Conservation (phyloP, 139 green algal genomes). For the Chlorella sorokiniana region DNA sequence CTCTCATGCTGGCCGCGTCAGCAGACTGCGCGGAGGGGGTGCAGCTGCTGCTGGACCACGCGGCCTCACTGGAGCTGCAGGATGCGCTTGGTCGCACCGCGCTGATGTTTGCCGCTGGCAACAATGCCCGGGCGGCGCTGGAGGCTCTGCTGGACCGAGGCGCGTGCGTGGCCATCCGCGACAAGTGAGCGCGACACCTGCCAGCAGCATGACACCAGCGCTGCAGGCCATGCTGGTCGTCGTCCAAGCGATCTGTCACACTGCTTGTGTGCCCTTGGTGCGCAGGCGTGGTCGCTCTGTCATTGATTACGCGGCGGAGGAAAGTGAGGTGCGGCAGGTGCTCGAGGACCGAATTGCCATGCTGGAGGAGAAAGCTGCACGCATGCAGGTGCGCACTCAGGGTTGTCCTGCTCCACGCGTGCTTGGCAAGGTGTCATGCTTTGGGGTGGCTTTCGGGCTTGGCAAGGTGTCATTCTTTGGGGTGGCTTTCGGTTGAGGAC, state of each 20-base stretch:
- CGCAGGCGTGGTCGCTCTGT: conserved; percentile 47
- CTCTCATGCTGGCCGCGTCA: conserved; percentile 79
- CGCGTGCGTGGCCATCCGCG: conserved; percentile 38
- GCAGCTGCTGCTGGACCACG: conserved; percentile 63
- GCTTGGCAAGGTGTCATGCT: neutral
- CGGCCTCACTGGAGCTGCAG: conserved; percentile 76
- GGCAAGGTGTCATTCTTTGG: neutral
- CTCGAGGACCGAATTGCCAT: conserved; percentile 44
- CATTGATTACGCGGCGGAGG: conserved; percentile 67
- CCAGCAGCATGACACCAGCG: too few species aligned
- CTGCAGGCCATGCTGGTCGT: neutral
- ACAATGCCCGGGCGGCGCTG: conserved; percentile 48
- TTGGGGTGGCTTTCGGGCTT: neutral
- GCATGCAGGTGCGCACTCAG: neutral
- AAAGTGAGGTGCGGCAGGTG: conserved; percentile 37
- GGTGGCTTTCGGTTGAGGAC: neutral
- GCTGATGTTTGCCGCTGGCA: conserved; percentile 85
- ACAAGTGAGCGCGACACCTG: neutral
- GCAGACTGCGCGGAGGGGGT: conserved; percentile 58
- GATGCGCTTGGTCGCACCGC: conserved; percentile 74
- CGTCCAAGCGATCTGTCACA: neutral
- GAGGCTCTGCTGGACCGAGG: conserved; percentile 45
- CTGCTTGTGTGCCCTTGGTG: neutral
- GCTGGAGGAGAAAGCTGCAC: conserved; percentile 37
- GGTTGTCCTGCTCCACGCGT: neutral